Conservation (phyloP, 495 filamentous ascomycete species). For the Chaetomidium leptoderma region DNA sequence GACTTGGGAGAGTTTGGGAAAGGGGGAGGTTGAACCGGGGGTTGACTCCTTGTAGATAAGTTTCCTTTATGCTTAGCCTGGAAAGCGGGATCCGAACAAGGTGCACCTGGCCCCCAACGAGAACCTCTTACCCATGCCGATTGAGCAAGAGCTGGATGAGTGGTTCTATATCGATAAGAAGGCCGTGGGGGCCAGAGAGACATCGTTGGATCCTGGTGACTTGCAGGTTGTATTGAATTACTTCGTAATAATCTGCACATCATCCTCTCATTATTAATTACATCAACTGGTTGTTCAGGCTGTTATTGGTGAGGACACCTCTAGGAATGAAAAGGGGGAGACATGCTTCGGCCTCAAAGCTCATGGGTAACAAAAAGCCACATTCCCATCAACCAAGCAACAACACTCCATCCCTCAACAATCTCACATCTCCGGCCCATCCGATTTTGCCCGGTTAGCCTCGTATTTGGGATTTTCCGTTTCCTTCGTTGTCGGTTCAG, state of each 20-base stretch:
- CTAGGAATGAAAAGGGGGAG: too few species aligned
- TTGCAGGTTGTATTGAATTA: not conserved
- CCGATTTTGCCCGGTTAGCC: not conserved
- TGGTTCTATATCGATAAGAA: constrained; percentile 15
- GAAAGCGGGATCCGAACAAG: constrained; percentile 21
- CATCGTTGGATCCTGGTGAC: not conserved
- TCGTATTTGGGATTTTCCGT: not conserved
- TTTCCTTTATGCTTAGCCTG: constrained; percentile 8
- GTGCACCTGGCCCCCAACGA: constrained; percentile 23
- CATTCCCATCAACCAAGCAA: too few species aligned
- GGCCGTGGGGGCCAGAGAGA: not conserved
- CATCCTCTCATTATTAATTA: too few species aligned
- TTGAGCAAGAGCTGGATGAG: constrained; percentile 20
- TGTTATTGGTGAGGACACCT: too few species aligned
- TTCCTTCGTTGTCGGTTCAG: not conserved
- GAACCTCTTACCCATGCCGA: constrained; percentile 21
- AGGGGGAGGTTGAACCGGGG: constrained; percentile 19
- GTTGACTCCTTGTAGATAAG: constrained; percentile 16
- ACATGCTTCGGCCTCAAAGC: too few species aligned
- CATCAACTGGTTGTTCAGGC: too few species aligned
- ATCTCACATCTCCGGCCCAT: not conserved
- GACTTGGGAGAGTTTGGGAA: constrained; percentile 23
- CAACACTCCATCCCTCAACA: too few species aligned
- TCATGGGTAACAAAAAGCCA: not conserved
- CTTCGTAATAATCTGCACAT: too few species aligned